Evolutionary conservation across 306 rosid genomes (phyloP).

Genomic region (Vigna reflexopilosa): DNA sequence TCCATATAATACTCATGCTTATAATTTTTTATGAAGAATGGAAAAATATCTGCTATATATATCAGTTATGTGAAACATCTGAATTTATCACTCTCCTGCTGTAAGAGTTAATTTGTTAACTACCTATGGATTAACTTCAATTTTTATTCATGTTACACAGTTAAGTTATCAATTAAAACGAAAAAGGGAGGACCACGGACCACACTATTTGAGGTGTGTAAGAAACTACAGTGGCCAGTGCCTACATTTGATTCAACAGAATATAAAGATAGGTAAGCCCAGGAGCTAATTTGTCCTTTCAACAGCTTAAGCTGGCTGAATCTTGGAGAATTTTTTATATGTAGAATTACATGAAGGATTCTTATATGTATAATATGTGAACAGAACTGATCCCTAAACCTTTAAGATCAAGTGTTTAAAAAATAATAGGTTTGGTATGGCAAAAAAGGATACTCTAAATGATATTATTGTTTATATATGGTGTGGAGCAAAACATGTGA

Average conservation of each 20-base stretch:
- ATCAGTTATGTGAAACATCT: background rate
- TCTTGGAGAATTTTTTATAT: background rate
- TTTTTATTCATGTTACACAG: conserved; percentile 49
- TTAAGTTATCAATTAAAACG: conserved; percentile 61
- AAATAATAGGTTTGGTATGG: background rate
- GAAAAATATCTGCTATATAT: conserved; percentile 20
- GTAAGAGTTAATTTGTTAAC: conserved; percentile 4
- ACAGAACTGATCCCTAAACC: background rate
- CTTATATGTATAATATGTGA: background rate
- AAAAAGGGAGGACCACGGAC: conserved; percentile 92
- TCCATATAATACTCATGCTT: background rate
- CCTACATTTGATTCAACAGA: conserved; percentile 68
- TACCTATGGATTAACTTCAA: conserved; percentile 4
- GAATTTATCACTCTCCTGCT: background rate
- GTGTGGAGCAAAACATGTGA: background rate
- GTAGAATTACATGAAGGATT: background rate
- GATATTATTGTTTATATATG: background rate
- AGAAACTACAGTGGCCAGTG: conserved; percentile 78
- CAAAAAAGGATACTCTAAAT: background rate
- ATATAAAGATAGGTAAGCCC: conserved; percentile 67
- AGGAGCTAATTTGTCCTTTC: conserved; percentile 3
- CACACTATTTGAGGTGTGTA: conserved; percentile 69
- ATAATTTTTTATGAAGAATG: background rate
- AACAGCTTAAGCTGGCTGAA: background rate
- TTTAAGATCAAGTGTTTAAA: background rate